Evolutionary conservation across 345 rosid species (phyloP), one percentile per base, ranked within the genome.

Genomic region (Cardamine resedifolia): DNA sequence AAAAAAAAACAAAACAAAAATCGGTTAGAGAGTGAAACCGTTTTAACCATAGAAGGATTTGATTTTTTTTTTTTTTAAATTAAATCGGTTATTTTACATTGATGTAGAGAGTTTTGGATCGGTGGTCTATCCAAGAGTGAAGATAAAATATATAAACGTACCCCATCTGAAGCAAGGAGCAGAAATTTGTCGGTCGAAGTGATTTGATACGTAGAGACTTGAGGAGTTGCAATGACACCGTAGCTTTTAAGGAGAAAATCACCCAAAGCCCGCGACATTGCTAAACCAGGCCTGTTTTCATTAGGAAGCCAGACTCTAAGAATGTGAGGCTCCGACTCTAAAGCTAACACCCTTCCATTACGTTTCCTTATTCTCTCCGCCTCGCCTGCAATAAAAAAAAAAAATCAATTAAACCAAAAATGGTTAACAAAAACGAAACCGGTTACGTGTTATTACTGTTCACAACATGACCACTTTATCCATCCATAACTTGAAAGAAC

Each of bases 191-290:
- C 90, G 2, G 79, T 51, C 3, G 86, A 50, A 63, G 87, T 79
- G 38, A 93, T 57, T 19, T 79, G 86, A 79, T 73, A 89, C 47
- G 65, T 58, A 59, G 90, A 85, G 76, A 93, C 70, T 2, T 94
- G 83, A 0, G 98, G 98, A 30, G 81, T 63, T 1, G 97, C 88
- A 34, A 87, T 91, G 6, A 91, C 72, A 52, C 98, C 97, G 6
- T 86, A 83, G 52, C 83, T 66, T 72, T 94, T 88, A 20, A 91
- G 91, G 16, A 85, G 43, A 66, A 82, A 89, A 65, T 94, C 96
- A 0, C 98, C 97, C 0, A 94, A 88, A 69, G 97, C 92, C 21
- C 98, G 81, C 16, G 98, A 86, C 98, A 94, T 94, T 63, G 98
- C 98, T n/a, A 91, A 66, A 12, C 98, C 98, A 2, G 98, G 98